Conservation (phyloP, 2,329 filamentous ascomycete species). For the Monosporascus sp. region DNA sequence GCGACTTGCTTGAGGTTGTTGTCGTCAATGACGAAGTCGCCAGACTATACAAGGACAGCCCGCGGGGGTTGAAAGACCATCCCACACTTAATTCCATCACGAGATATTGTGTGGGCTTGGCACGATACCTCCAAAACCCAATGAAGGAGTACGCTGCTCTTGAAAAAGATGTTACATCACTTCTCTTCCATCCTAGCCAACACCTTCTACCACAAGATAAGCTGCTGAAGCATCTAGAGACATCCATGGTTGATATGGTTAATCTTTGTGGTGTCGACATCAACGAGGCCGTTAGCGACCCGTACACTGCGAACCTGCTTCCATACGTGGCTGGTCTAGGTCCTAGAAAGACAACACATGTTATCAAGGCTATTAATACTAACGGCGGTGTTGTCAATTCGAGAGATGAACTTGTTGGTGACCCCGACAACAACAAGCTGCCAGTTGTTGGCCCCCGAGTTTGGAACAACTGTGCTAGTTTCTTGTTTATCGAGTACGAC, state of each 20-base stretch:
- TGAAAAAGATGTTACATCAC: conserved; percentile 78
- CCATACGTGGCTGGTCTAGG: conserved; percentile 90
- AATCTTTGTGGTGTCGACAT: conserved; percentile 95
- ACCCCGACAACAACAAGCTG: conserved; percentile 71
- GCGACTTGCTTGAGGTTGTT: conserved; percentile 78
- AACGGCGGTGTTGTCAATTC: conserved; percentile 84
- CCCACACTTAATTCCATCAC: conserved; percentile 73
- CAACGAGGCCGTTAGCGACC: conserved; percentile 80
- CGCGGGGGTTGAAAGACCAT: conserved; percentile 72
- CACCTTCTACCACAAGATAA: conserved; percentile 84
- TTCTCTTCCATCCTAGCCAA: conserved; percentile 87
- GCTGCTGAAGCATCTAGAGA: conserved; percentile 79
- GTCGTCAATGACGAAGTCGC: conserved; percentile 96
- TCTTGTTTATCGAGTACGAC: conserved; percentile 86
- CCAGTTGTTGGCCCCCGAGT: conserved; percentile 84
- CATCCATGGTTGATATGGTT: conserved; percentile 97
- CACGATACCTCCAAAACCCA: conserved; percentile 89
- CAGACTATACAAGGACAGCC: conserved; percentile 89
- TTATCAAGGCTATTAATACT: conserved; percentile 84
- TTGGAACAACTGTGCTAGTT: conserved; percentile 96
- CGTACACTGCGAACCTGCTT: conserved; percentile 79
- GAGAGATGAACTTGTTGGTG: conserved; percentile 81
- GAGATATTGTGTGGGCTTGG: conserved; percentile 84
- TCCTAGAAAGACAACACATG: conserved; percentile 79
- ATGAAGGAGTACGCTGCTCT: conserved; percentile 95